Evolutionary conservation across 257 asterid species (phyloP), one percentile per base, ranked within the genome.

Genomic region (Solanum ossicruentum): DNA sequence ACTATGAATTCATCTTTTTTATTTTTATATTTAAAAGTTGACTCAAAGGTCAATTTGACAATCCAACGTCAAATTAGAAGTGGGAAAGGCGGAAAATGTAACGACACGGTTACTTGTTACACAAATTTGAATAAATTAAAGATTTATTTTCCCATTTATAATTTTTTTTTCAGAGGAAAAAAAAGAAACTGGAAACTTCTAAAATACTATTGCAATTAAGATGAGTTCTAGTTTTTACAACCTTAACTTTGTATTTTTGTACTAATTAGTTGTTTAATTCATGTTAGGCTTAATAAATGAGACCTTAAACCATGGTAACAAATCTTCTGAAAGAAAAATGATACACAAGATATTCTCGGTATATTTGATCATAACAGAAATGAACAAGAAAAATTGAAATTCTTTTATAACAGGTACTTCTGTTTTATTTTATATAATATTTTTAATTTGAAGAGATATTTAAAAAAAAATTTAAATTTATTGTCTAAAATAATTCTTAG

Each of bases 1-100:
- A 36, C 1, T 58, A n/a, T 10, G 28, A n/a, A 20, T 58, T 0
- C 4, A 58, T 4, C n/a, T 20, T 1, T 56, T 63, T 63, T 63
- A 21, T 65, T 3, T 61, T 5, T 12, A 21, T 15, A 13, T 32
- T 41, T 28, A 32, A 5, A 77, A 11, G 21, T 57, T 54, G 57
- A 26, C 84, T 43, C 32, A 51, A 51, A 23, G 61, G 79, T 84
- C 82, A 71, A 70, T 69, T 70, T 61, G 51, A 75, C 77, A 86
- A 71, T 66, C 61, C 36, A 72, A 87, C 85, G 86, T 86, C 83
- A 69, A 71, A 82, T 81, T 63, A 71, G 72, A 84, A 72, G 61
- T 9, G 82, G 75, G 26, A 57, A 32, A 61, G 26, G 57, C 12
- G 8, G 70, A 49, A 49, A 58, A 45, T 83, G 80, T 79, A 87